Percentiles rank a stretch among this genome's conserved stretches.
phyloP scores from a whole-genome alignment of 305 asterid species.

The Petunia hybrid region DNA sequence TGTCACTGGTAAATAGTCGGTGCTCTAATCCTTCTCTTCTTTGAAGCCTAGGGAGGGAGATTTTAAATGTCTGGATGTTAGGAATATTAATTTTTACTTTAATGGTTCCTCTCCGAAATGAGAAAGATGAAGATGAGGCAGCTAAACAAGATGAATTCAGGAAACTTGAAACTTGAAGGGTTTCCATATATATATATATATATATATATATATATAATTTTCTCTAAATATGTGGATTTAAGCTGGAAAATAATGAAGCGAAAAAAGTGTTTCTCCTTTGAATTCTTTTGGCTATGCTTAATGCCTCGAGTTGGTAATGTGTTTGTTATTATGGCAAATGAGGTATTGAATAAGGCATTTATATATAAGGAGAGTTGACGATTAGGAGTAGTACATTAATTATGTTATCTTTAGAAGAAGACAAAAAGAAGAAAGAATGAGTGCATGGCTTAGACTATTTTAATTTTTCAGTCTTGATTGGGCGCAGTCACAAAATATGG shows the following conservation, averaged over 20 bases:
- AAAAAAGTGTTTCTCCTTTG: no score
- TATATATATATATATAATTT: no score
- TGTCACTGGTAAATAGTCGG: background rate
- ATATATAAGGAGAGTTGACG: conserved; percentile 1
- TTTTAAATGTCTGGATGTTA: background rate
- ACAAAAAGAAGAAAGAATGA: background rate
- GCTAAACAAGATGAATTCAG: background rate
- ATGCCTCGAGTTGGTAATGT: background rate
- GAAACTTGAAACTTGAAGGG: conserved; percentile 35
- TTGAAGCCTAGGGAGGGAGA: conserved; percentile 31
- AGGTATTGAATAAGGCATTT: background rate
- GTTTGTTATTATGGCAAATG: conserved; percentile 17
- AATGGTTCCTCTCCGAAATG: background rate
- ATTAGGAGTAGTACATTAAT: background rate
- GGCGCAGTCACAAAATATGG: conserved; percentile 5
- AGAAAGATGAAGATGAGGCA: background rate
- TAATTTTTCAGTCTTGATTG: background rate
- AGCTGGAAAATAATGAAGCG: no score
- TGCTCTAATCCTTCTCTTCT: conserved; percentile 22
- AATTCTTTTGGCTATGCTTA: background rate
- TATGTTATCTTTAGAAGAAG: background rate
- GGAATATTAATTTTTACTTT: conserved; percentile 35
- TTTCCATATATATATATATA: background rate
- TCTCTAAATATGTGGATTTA: no score
- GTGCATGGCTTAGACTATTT: background rate